A percentile compares a stretch with the other conserved stretches of the same genome.
Evolutionary conservation across 192 early-diverging fungal species (phyloP).

Genomic region (Podila epigama): DNA sequence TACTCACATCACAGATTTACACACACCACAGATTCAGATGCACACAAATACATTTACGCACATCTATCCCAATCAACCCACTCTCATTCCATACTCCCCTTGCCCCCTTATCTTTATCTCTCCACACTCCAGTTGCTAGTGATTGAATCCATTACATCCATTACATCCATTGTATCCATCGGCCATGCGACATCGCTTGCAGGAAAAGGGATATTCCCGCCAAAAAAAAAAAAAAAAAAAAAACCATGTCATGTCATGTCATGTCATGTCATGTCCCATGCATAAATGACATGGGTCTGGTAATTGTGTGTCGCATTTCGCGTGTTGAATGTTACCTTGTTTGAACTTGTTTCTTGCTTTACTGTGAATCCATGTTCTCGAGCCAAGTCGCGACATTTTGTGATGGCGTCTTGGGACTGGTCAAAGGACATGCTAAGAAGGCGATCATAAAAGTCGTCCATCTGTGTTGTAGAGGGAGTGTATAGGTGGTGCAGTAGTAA

Average conservation of each 20-base stretch:
- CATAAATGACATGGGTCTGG: neutral
- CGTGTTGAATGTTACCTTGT: conserved; percentile 50
- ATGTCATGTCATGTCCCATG: neutral
- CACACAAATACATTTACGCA: no score
- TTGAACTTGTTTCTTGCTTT: conserved; percentile 66
- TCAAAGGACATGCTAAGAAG: conserved; percentile 58
- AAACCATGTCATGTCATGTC: neutral
- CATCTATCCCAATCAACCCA: no score
- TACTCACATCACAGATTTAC: neutral
- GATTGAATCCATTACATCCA: no score
- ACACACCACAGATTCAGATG: conserved; percentile 3
- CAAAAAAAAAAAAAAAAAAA: no score
- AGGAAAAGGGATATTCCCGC: no score
- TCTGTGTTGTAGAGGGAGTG: conserved; percentile 22
- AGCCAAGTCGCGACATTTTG: conserved; percentile 56
- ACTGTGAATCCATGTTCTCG: conserved; percentile 61
- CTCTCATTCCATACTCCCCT: no score
- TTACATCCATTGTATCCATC: no score
- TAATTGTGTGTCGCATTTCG: neutral
- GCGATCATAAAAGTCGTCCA: conserved; percentile 61
- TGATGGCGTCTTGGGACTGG: conserved; percentile 49
- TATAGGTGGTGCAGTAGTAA: neutral
- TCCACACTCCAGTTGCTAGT: no score
- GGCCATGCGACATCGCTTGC: no score
- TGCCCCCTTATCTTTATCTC: no score